phyloP scores from a whole-genome alignment of 345 rosid genomes.

The Eucalyptus virginea region DNA sequence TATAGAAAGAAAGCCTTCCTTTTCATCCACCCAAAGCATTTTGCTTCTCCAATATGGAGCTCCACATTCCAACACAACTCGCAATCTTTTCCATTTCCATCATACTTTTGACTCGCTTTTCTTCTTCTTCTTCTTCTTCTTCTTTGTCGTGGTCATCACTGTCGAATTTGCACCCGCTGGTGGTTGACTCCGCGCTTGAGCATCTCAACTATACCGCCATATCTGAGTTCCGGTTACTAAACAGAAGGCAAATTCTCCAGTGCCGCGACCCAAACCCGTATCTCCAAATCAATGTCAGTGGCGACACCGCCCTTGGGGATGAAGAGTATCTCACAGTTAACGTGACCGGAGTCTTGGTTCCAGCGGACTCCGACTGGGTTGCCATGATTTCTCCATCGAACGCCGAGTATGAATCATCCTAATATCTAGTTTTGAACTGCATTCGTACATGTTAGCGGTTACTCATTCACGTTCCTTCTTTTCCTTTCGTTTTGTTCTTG shows the following conservation, averaged over 20 bases:
- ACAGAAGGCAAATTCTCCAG: constrained; percentile 16
- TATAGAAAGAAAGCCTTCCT: background rate
- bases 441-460: background rate
- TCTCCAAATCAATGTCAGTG: constrained; percentile 9
- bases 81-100: background rate
- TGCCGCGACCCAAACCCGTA: constrained; percentile 15
- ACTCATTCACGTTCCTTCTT: background rate
- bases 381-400: constrained; percentile 62
- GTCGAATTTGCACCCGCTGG: constrained; percentile 12
- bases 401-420: constrained; percentile 16
- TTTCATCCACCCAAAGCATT: background rate
- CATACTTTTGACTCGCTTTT: background rate
- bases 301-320: constrained; percentile 3
- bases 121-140: background rate
- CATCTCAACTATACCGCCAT: constrained; percentile 36
- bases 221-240: constrained; percentile 38
- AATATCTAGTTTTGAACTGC: background rate
- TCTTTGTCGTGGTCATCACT: background rate
- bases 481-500: background rate
- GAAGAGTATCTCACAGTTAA: constrained; percentile 28
- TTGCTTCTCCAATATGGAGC: background rate
- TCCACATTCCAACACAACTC: background rate
- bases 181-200: background rate
- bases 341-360: constrained; percentile 30
- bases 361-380: constrained; percentile 32